These are phyloP conservation scores for Pezicula carpinea DNA, from an alignment of 2,329 filamentous ascomycete species.

Conservation along the genomic window DNA sequence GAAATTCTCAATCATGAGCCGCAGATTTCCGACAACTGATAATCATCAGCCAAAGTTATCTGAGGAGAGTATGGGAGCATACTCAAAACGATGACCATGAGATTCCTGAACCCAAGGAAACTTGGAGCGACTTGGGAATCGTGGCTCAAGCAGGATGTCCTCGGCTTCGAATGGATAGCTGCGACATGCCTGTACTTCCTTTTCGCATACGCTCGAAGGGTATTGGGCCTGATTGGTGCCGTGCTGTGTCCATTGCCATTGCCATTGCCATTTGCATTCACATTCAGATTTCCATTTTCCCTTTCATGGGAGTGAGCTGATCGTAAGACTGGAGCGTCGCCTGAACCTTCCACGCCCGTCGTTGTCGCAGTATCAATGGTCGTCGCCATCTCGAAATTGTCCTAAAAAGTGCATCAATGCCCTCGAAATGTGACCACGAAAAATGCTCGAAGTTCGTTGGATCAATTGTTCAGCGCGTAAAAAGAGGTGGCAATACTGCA, in stretches of 20 bases:
- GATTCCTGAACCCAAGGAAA: slow-evolving; percentile 89
- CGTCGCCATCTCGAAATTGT: slow-evolving; percentile 13
- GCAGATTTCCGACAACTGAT: slow-evolving; percentile 83
- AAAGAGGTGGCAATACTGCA: too few species aligned
- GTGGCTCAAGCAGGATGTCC: slow-evolving; percentile 79
- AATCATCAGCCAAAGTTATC: slow-evolving; percentile 9
- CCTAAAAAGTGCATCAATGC: slow-evolving; percentile 3
- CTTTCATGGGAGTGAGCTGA: slow-evolving; percentile 22
- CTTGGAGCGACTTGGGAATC: slow-evolving; percentile 72
- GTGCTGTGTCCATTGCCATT: slow-evolving; percentile 4
- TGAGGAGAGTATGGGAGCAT: slow-evolving; percentile 26
- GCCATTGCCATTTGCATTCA: slow-evolving; percentile 13
- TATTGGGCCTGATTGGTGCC: slow-evolving; percentile 8
- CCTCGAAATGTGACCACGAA: too few species aligned
- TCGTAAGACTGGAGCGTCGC: slow-evolving; percentile 15
- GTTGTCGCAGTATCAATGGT: slow-evolving; percentile 19
- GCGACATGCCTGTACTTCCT: slow-evolving; percentile 88
- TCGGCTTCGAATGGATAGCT: slow-evolving; percentile 69
- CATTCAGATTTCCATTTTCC: slow-evolving; percentile 4
- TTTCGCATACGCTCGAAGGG: slow-evolving; percentile 27
- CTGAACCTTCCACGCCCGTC: slow-evolving; percentile 15
- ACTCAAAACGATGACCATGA: slow-evolving; percentile 93
- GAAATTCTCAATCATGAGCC: slow-evolving; percentile 94
- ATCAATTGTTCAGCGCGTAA: too few species aligned
- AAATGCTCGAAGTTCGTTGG: too few species aligned